A percentile compares a stretch with the other conserved stretches of the same genome.
These are phyloP conservation scores for Fusarium devonianum DNA, from an alignment of 2,329 filamentous ascomycete species.

Conservation along the genomic window DNA sequence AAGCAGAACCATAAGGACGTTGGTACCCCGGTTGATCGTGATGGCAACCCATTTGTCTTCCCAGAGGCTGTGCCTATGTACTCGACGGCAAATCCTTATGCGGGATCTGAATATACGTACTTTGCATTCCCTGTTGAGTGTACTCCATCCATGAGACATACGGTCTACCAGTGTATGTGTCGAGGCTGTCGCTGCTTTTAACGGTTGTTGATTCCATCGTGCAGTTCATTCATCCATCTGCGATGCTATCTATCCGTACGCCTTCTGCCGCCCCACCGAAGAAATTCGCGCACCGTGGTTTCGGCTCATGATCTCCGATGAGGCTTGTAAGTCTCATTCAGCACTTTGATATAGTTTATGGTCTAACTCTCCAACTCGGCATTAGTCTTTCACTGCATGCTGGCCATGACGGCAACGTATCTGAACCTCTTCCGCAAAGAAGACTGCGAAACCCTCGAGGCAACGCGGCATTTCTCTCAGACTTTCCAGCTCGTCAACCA, in stretches of 20 bases:
- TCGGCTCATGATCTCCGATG: constrained; percentile 27
- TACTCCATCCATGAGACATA: constrained; percentile 30
- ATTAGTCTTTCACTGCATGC: constrained; percentile 31
- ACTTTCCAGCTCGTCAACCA: constrained; percentile 25
- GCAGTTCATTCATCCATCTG: constrained; percentile 26
- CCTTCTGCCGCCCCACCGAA: constrained; percentile 27
- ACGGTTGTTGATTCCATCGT: background rate
- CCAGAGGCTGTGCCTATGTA: constrained; percentile 11
- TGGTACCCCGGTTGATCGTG: background rate
- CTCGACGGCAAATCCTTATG: constrained; percentile 10
- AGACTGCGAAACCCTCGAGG: constrained; percentile 31
- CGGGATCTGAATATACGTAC: constrained; percentile 28
- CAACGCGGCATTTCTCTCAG: constrained; percentile 33
- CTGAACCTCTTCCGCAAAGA: constrained; percentile 24
- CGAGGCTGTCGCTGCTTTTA: too few relatives aligned
- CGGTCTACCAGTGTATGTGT: constrained; percentile 32
- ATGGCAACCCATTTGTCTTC: constrained; percentile 15
- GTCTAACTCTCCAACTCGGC: background rate
- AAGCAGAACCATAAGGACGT: background rate
- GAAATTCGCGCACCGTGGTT: constrained; percentile 25
- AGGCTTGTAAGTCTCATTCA: constrained; percentile 15
- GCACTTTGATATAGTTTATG: too few relatives aligned
- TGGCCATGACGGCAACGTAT: constrained; percentile 33
- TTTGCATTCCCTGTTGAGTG: constrained; percentile 35
- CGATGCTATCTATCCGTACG: constrained; percentile 25